Evolutionary conservation across 768 basidiomycete species (phyloP).

Genomic region (Multifurca ochricompacta): DNA sequence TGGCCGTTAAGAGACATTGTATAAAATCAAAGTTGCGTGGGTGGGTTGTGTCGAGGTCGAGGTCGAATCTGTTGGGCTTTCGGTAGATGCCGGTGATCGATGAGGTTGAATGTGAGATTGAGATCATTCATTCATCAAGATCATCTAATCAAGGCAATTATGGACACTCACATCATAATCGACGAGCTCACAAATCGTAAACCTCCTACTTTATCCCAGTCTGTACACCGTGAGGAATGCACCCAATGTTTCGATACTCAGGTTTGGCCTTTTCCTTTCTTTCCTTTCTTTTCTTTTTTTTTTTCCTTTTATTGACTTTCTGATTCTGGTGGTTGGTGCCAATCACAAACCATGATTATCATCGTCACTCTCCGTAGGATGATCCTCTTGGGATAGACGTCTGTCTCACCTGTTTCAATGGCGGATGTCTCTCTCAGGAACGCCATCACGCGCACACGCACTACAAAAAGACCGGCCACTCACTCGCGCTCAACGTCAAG

Average conservation of each 20-base stretch:
- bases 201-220: conserved; percentile 57
- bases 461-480: conserved; percentile 61
- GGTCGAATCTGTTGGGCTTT: neutral
- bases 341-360: no score
- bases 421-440: conserved; percentile 60
- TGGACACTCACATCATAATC: conserved; percentile 23
- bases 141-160: conserved; percentile 18
- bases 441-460: conserved; percentile 74
- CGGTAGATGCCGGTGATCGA: conserved; percentile 6
- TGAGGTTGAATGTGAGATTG: neutral
- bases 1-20: conserved; percentile 35
- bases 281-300: no score
- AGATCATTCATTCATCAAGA: no score
- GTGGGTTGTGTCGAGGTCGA: neutral
- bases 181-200: conserved; percentile 40
- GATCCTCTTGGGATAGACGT: conserved; percentile 72
- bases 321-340: no score
- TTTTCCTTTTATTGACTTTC: no score
- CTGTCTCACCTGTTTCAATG: conserved; percentile 91
- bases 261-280: conserved; percentile 42
- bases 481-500: conserved; percentile 72
- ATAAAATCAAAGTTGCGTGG: no score
- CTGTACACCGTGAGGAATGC: conserved; percentile 87
- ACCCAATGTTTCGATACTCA: conserved; percentile 96
- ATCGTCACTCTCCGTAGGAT: conserved; percentile 40